Conservation (phyloP, 2,329 filamentous ascomycete genomes). For the Alternaria dauci region DNA sequence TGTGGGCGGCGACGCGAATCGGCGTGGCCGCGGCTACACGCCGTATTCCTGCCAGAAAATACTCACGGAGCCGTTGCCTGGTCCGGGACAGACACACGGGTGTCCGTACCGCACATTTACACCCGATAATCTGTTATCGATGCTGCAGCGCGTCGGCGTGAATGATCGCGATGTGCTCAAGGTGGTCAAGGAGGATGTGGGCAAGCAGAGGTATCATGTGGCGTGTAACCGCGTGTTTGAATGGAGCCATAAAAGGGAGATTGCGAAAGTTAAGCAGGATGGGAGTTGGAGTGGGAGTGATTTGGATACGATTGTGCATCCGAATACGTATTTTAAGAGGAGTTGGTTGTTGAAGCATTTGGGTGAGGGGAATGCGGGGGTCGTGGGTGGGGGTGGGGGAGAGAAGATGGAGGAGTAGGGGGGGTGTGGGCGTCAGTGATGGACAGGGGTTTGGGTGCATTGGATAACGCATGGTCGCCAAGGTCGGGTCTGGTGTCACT, state of each 20-base stretch:
- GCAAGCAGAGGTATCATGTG: slow-evolving; percentile 88
- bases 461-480: neutral
- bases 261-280: slow-evolving; percentile 61
- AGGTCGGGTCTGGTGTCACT: neutral
- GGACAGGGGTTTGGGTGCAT: neutral
- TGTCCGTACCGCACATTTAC: slow-evolving; percentile 95
- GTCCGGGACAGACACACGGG: slow-evolving; percentile 89
- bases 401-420: slow-evolving; percentile 48
- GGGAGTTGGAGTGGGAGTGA: slow-evolving; percentile 67
- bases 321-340: slow-evolving; percentile 97
- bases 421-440: neutral
- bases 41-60: slow-evolving; percentile 97
- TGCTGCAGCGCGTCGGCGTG: slow-evolving; percentile 82
- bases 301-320: slow-evolving; percentile 94
- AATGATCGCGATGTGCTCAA: slow-evolving; percentile 78
- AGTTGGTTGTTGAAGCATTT: slow-evolving; percentile 89
- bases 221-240: slow-evolving; percentile 98
- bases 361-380: slow-evolving; percentile 55
- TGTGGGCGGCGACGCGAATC: slow-evolving; percentile 89
- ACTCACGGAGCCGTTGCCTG: slow-evolving; percentile 84
- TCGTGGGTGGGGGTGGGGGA: slow-evolving; percentile 24
- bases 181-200: slow-evolving; percentile 87
- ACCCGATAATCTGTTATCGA: slow-evolving; percentile 79
- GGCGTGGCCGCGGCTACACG: slow-evolving; percentile 85
- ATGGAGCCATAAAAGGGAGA: slow-evolving; percentile 72